phyloP scores from a whole-genome alignment of 768 basidiomycete genomes.

The Cyathus striatus region DNA sequence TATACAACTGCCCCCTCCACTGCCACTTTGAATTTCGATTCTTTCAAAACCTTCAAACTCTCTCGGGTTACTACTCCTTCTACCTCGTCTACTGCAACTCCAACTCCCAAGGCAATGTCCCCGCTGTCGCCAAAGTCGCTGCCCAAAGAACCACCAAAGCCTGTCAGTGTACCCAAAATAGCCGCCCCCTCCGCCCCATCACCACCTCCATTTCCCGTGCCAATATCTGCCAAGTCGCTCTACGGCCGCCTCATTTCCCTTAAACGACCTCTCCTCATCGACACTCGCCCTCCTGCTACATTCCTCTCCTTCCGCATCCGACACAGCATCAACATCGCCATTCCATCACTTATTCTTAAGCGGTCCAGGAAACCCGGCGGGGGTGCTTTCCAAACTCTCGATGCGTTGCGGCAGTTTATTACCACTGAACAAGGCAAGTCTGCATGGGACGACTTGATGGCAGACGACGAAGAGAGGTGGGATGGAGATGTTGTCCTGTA shows the following conservation, averaged over 20 bases:
- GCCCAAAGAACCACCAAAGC: slow-evolving; percentile 11
- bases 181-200: no score
- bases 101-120: neutral
- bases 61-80: no score
- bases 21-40: no score
- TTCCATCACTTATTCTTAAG: slow-evolving; percentile 88
- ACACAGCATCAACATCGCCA: slow-evolving; percentile 77
- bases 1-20: slow-evolving; percentile 1
- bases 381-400: slow-evolving; percentile 61
- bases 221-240: slow-evolving; percentile 43
- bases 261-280: slow-evolving; percentile 67
- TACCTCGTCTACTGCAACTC: neutral
- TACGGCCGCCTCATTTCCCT: slow-evolving; percentile 43
- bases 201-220: slow-evolving; percentile 18
- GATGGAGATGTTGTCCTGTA: slow-evolving; percentile 75
- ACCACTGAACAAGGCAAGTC: slow-evolving; percentile 72
- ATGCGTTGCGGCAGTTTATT: slow-evolving; percentile 73
- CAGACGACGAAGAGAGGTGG: slow-evolving; percentile 49
- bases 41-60: no score
- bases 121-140: slow-evolving; percentile 5
- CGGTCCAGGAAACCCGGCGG: slow-evolving; percentile 69
- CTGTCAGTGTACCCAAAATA: no score
- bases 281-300: slow-evolving; percentile 68
- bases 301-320: slow-evolving; percentile 63
- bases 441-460: slow-evolving; percentile 64